These are phyloP conservation scores for Eustoma russellianum DNA, from an alignment of 257 asterid species.

Conservation along the genomic window DNA sequence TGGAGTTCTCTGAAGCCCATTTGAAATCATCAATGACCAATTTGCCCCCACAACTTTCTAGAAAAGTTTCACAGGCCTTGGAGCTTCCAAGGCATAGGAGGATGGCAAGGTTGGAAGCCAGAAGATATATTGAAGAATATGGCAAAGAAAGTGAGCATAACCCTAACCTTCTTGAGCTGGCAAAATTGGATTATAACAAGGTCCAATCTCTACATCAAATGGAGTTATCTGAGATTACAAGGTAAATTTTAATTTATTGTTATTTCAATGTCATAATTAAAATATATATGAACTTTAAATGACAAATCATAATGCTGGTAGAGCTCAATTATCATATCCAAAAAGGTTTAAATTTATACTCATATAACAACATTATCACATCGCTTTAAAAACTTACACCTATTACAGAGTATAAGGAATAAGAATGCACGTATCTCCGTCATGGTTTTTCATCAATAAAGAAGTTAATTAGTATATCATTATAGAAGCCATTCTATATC, in stretches of 20 bases:
- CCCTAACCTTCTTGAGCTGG: slow-evolving; percentile 33
- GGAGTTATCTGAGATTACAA: slow-evolving; percentile 44
- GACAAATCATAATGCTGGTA: background rate
- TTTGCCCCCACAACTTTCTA: slow-evolving; percentile 12
- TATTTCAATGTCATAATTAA: background rate
- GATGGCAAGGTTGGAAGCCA: slow-evolving; percentile 55
- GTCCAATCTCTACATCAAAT: slow-evolving; percentile 48
- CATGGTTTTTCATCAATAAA: too few relatives aligned
- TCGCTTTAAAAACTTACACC: too few relatives aligned
- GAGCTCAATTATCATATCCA: too few relatives aligned
- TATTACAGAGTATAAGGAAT: too few relatives aligned
- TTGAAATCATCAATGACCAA: slow-evolving; percentile 15
- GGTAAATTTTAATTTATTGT: slow-evolving; percentile 15
- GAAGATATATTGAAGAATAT: slow-evolving; percentile 37
- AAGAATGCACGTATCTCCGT: too few relatives aligned
- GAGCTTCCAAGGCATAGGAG: slow-evolving; percentile 54
- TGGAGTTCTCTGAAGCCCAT: slow-evolving; percentile 23
- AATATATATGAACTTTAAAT: background rate
- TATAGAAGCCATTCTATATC: too few relatives aligned
- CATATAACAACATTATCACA: too few relatives aligned
- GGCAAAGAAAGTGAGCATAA: slow-evolving; percentile 18
- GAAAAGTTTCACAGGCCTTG: slow-evolving; percentile 24
- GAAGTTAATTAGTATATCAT: too few relatives aligned
- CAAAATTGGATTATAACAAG: slow-evolving; percentile 39
- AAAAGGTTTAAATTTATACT: too few relatives aligned